Evolutionary conservation across 192 early-diverging fungal genomes (phyloP), one percentile per base, ranked within the genome.

Genomic region (Umbelopsis ramanniana): DNA sequence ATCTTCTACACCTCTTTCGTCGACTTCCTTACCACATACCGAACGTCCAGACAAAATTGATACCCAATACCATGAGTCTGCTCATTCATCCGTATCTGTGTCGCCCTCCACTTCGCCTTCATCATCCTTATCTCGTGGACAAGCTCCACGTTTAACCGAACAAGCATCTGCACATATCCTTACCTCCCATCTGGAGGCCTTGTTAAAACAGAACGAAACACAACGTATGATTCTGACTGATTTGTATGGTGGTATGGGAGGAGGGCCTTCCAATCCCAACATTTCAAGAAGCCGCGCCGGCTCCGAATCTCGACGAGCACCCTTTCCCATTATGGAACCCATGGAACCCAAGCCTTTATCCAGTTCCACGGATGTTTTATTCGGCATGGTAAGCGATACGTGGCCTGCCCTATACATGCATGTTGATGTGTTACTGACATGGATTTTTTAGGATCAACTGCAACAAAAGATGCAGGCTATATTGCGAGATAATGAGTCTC

Each of bases 201-300:
- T 87, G 0, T 75, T 85, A 24, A 77, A 82, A 21, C 86, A 87
- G 48, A 87, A 82, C 29, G 86, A 87, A 29, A 71, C 70, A 3
- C 83, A 85, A 52, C 78, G 79, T 7, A 66, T 23, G 22, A 60
- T 85, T 7, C 33, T 87, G 10, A 69, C 55, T 5, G 86, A 85
- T 21, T 53, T 83, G 17, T 17, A 68, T 5, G n/a, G 4, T 29
- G 48, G 38, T 4, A 46, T 68, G 24, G 17, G 55, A 17, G 48
- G 15, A 8, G 10, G 29, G 3, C 29, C 50, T 5, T 19, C 52
- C 46, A 43, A 22, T 3, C 23, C 69, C 37, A 35, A 21, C 17
- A 54, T 66, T 8, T 37, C 46, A 7, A 50, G 66, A 46, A 67
- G 52, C 55, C 48, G 70, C 15, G 52, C 66, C 43, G 70, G 43